A percentile compares a stretch with the other conserved stretches of the same genome.
phyloP scores from a whole-genome alignment of 2,329 filamentous ascomycete genomes.

The Neophaeococcomyces aloes region DNA sequence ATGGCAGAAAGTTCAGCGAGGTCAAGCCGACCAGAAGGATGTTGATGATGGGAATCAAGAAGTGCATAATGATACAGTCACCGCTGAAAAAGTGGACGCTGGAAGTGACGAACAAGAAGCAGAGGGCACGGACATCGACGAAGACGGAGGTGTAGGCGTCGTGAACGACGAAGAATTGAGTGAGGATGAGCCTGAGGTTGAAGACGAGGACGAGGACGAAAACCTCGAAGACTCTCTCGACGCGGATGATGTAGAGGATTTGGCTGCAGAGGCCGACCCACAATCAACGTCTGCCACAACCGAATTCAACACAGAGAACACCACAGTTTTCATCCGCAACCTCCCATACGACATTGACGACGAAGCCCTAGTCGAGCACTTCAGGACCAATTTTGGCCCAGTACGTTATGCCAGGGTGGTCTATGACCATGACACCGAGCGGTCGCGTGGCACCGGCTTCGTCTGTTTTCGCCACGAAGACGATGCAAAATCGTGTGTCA shows the following conservation, averaged over 20 bases:
- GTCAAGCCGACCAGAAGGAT: conserved; percentile 22
- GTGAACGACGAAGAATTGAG: conserved; percentile 31
- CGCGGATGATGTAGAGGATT: conserved; percentile 36
- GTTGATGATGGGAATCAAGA: conserved; percentile 30
- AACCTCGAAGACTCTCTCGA: conserved; percentile 31
- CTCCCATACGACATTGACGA: conserved; percentile 82
- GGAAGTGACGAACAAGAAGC: conserved; percentile 26
- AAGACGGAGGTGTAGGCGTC: conserved; percentile 35
- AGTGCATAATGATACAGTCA: conserved; percentile 51
- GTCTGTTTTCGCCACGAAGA: conserved; percentile 77
- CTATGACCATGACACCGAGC: conserved; percentile 71
- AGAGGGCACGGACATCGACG: conserved; percentile 29
- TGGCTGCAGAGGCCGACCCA: conserved; percentile 29
- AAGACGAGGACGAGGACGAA: conserved; percentile 33
- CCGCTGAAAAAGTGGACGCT: conserved; percentile 38
- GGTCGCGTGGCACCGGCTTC: conserved; percentile 85
- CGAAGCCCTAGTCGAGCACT: conserved; percentile 71
- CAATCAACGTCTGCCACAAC: conserved; percentile 21
- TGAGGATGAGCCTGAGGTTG: conserved; percentile 35
- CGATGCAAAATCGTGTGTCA: conserved; percentile 67
- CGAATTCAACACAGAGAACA: conserved; percentile 42
- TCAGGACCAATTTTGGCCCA: conserved; percentile 66
- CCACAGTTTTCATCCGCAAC: conserved; percentile 86
- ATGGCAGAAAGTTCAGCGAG: conserved; percentile 59
- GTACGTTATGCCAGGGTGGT: conserved; percentile 87